Percentiles rank a stretch among this genome's conserved stretches.
phyloP scores from a whole-genome alignment of 306 rosid genomes.

The Ochetophila trinervis region DNA sequence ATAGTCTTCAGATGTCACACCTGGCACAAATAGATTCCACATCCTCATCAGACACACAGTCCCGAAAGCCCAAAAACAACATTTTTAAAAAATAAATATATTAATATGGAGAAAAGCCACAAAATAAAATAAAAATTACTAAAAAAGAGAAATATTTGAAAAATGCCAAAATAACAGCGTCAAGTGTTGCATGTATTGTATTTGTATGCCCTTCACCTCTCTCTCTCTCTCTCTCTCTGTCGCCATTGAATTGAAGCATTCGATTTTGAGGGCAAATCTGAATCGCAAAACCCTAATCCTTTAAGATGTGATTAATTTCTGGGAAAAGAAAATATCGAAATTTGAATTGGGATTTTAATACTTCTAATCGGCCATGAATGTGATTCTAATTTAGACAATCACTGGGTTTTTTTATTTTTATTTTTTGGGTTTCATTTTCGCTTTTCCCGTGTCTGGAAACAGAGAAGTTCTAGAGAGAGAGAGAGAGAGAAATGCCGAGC shows the following conservation, averaged over 20 bases:
- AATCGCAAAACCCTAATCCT: conserved; percentile 26
- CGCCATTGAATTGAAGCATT: conserved; percentile 44
- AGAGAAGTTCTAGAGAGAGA: neutral
- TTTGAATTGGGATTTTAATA: neutral
- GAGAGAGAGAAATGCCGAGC: conserved; percentile 66
- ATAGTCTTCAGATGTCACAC: neutral
- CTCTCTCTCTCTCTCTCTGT: conserved; percentile 16
- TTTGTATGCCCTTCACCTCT: conserved; percentile 12
- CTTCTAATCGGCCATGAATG: conserved; percentile 22
- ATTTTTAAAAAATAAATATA: neutral
- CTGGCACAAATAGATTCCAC: conserved; percentile 15
- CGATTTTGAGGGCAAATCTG: conserved; percentile 21
- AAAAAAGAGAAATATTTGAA: neutral
- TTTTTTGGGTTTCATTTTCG: neutral
- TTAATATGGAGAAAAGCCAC: neutral
- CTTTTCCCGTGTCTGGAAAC: conserved; percentile 22
- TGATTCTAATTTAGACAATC: conserved; percentile 6
- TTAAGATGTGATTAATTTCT: conserved; percentile 13
- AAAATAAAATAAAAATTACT: neutral
- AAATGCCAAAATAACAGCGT: conserved; percentile 10
- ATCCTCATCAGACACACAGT: neutral
- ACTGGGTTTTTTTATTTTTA: neutral
- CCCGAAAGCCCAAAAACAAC: neutral
- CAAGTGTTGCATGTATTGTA: conserved; percentile 17
- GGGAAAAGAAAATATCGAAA: neutral